A percentile compares a stretch with the other conserved stretches of the same genome.
Evolutionary conservation across 768 basidiomycete species (phyloP).

Genomic region (Lentinus tigrinus): DNA sequence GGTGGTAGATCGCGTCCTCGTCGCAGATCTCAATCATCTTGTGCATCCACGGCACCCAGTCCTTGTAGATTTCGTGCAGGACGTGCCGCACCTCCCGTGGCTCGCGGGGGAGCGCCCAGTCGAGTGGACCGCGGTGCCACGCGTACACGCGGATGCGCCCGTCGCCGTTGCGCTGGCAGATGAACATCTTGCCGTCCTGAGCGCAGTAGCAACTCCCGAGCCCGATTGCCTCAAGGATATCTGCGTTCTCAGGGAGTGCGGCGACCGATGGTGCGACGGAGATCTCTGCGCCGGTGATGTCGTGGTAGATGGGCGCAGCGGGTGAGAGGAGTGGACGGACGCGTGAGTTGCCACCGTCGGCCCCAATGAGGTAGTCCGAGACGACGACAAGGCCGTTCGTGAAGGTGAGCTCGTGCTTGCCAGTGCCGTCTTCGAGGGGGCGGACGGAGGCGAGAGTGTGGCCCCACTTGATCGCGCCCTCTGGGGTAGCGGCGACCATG

Average conservation of each 20-base stretch:
- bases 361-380: slow-evolving; percentile 32
- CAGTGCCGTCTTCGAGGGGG: background rate
- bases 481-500: background rate
- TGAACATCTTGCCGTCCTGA: slow-evolving; percentile 25
- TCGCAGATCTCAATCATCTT: slow-evolving; percentile 6
- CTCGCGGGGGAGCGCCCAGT: slow-evolving; percentile 1
- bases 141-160: slow-evolving; percentile 16
- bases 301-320: slow-evolving; percentile 34
- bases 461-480: background rate
- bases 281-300: slow-evolving; percentile 21
- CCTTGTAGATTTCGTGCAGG: background rate
- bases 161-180: slow-evolving; percentile 34
- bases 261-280: slow-evolving; percentile 23
- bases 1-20: slow-evolving; percentile 6
- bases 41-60: slow-evolving; percentile 14
- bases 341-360: slow-evolving; percentile 41
- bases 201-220: slow-evolving; percentile 30
- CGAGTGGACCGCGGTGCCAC: slow-evolving; percentile 3
- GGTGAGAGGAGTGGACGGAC: slow-evolving; percentile 34
- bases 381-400: background rate
- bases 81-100: slow-evolving; percentile 8
- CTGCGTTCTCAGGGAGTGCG: background rate
- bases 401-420: background rate
- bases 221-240: slow-evolving; percentile 21
- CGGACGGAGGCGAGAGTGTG: background rate